These are phyloP conservation scores for Paxillus ammoniavirescens DNA, from an alignment of 768 basidiomycete species.

Conservation along the genomic window DNA sequence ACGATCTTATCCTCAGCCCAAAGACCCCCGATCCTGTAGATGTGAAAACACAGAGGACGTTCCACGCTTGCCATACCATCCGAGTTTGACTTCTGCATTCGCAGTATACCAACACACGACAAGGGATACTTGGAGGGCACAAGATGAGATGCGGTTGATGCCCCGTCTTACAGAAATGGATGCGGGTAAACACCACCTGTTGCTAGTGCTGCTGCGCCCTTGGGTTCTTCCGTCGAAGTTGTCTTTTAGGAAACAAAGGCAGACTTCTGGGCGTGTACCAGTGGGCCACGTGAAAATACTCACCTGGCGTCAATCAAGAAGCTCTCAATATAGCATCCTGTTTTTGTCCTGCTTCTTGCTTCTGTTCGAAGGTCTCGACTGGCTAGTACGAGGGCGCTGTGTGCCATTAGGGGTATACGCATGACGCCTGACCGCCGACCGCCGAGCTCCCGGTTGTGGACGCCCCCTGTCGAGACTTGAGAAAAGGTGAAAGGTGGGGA, in stretches of 20 bases:
- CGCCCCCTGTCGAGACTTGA: not conserved
- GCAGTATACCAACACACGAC: slow-evolving; percentile 1
- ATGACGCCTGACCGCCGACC: too few relatives aligned
- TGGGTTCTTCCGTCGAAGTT: not conserved
- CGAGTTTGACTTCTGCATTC: not conserved
- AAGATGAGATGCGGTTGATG: not conserved
- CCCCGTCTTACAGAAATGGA: not conserved
- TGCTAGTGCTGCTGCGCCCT: not conserved
- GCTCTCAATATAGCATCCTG: not conserved
- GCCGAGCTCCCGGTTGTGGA: too few relatives aligned
- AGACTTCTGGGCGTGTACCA: not conserved
- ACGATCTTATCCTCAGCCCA: slow-evolving; percentile 29
- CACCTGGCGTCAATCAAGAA: not conserved
- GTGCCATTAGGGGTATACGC: not conserved
- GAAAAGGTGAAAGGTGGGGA: not conserved
- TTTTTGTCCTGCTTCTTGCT: too few relatives aligned
- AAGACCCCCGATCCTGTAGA: slow-evolving; percentile 28
- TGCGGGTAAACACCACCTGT: not conserved
- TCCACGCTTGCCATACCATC: slow-evolving; percentile 1
- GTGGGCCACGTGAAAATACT: too few relatives aligned
- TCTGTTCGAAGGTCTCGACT: not conserved
- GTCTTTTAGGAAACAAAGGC: not conserved
- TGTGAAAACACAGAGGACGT: slow-evolving; percentile 20
- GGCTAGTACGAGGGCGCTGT: not conserved
- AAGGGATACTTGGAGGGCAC: too few relatives aligned